A percentile compares a stretch with the other conserved stretches of the same genome.
phyloP scores from a whole-genome alignment of 148 eudicot species.

The Chenopodium suecicum region DNA sequence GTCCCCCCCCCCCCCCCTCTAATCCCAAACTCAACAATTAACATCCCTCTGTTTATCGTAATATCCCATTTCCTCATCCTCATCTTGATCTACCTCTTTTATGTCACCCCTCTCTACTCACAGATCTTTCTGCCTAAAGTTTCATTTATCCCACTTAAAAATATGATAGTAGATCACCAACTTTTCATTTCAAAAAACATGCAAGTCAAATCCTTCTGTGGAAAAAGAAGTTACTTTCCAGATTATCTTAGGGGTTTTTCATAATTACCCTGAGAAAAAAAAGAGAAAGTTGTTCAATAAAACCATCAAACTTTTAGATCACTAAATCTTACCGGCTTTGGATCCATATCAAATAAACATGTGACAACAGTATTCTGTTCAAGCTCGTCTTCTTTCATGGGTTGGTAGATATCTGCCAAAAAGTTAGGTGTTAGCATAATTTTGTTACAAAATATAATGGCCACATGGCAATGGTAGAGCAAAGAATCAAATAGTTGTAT shows the following conservation, averaged over 20 bases:
- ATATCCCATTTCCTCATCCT: too few relatives aligned
- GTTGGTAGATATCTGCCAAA: conserved; percentile 82
- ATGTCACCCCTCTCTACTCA: not conserved
- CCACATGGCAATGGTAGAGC: not conserved
- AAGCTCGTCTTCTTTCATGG: conserved; percentile 75
- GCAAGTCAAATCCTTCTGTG: not conserved
- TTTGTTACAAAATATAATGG: not conserved
- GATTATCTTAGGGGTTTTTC: not conserved
- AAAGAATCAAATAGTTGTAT: not conserved
- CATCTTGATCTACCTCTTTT: too few relatives aligned
- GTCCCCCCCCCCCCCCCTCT: not conserved
- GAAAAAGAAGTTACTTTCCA: not conserved
- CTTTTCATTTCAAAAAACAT: not conserved
- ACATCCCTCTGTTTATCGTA: too few relatives aligned
- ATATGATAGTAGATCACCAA: not conserved
- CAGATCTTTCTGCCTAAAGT: not conserved
- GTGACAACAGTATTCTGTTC: conserved; percentile 83
- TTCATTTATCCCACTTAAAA: not conserved
- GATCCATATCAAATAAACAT: conserved; percentile 62
- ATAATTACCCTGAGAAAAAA: not conserved
- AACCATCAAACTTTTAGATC: not conserved
- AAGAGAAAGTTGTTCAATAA: not conserved
- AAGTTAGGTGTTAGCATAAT: conserved; percentile 15
- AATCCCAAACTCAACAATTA: not conserved
- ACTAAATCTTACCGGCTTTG: conserved; percentile 68